Evolutionary conservation across 805 yeast genomes (phyloP).

Genomic region (Candida lessepsii): DNA sequence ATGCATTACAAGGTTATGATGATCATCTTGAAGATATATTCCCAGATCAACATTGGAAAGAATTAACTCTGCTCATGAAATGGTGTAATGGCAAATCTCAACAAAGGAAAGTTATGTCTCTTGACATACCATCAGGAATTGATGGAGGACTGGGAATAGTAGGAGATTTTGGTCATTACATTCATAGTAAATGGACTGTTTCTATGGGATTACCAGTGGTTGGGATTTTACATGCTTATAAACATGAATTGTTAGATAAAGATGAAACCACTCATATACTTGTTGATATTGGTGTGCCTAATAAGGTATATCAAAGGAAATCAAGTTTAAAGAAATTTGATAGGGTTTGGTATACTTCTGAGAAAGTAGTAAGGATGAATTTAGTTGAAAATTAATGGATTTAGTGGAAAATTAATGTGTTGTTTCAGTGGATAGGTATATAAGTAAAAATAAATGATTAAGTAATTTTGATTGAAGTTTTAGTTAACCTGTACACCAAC

Average conservation of each 20-base stretch:
- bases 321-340: constrained; percentile 45
- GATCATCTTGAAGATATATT: constrained; percentile 60
- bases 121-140: constrained; percentile 80
- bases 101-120: constrained; percentile 51
- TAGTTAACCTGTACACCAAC: too few relatives aligned
- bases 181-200: constrained; percentile 57
- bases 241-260: constrained; percentile 45
- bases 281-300: constrained; percentile 72
- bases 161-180: constrained; percentile 23
- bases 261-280: constrained; percentile 58
- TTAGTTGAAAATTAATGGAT: neutral
- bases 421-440: too few relatives aligned
- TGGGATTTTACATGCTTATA: constrained; percentile 60
- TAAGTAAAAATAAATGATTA: too few relatives aligned
- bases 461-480: too few relatives aligned
- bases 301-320: constrained; percentile 45
- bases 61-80: constrained; percentile 46
- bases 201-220: constrained; percentile 73
- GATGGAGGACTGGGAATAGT: constrained; percentile 76
- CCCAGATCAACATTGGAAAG: constrained; percentile 37
- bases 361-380: constrained; percentile 21
- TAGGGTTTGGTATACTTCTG: constrained; percentile 44
- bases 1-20: constrained; percentile 84
- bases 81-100: constrained; percentile 61
- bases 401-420: too few relatives aligned